Evolutionary conservation across 306 rosid genomes (phyloP).

Genomic region (Canavalia gladiata): DNA sequence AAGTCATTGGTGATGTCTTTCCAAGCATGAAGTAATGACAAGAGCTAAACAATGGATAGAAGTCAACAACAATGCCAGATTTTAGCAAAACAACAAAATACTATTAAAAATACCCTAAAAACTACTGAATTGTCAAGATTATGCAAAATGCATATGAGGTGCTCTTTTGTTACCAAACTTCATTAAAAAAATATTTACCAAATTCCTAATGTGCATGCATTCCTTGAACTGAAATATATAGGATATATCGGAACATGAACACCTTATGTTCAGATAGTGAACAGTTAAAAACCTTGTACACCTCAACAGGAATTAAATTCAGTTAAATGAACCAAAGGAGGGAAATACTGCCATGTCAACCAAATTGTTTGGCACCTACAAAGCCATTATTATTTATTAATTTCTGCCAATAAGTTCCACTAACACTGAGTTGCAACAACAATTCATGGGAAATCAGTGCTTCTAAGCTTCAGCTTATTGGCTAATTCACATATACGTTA

Average conservation of each 20-base stretch:
- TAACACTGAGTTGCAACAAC: conserved; percentile 21
- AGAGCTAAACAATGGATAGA: conserved; percentile 14
- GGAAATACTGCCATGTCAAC: conserved; percentile 29
- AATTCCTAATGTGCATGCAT: not conserved
- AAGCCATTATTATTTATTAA: conserved; percentile 25
- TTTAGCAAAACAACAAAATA: conserved; percentile 38
- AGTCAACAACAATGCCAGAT: conserved; percentile 14
- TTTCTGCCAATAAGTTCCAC: not conserved
- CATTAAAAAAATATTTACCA: conserved; percentile 9
- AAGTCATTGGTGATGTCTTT: conserved; percentile 33
- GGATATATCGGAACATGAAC: conserved; percentile 10
- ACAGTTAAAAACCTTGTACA: conserved; percentile 17
- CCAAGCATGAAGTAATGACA: conserved; percentile 23
- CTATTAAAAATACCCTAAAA: conserved; percentile 28
- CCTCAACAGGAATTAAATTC: conserved; percentile 33
- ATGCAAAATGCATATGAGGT: not conserved
- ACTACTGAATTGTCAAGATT: conserved; percentile 24
- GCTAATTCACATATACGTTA: conserved; percentile 22
- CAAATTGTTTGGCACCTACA: conserved; percentile 27
- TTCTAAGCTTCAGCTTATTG: conserved; percentile 7
- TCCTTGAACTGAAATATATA: conserved; percentile 35
- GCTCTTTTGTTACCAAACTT: conserved; percentile 33
- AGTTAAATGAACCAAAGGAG: conserved; percentile 32
- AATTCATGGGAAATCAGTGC: conserved; percentile 31
- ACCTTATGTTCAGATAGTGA: conserved; percentile 38